These are phyloP conservation scores for Pestalotiopsis sp. DNA, from an alignment of 2,329 filamentous ascomycete genomes.

Conservation along the genomic window DNA sequence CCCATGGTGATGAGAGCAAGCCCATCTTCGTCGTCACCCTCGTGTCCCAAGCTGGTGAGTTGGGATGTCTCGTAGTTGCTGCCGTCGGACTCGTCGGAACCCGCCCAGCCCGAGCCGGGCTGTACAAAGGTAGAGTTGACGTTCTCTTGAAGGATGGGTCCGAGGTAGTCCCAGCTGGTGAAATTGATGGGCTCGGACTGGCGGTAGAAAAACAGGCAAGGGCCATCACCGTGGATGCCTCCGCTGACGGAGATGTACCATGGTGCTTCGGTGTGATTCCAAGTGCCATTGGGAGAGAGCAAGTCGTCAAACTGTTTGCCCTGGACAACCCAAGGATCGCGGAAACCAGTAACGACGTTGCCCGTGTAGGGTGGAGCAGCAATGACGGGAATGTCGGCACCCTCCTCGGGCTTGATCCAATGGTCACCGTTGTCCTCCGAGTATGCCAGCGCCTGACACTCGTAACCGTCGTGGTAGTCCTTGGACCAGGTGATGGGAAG, in stretches of 20 bases:
- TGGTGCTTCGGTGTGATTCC: background rate
- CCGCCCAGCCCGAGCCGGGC: background rate
- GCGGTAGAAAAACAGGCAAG: background rate
- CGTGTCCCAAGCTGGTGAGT: background rate
- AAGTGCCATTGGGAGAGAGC: background rate
- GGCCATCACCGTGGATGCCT: background rate
- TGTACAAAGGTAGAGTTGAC: background rate
- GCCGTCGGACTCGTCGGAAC: background rate
- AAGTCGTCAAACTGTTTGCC: background rate
- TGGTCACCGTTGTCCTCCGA: background rate
- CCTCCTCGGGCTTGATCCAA: background rate
- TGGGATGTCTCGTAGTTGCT: background rate
- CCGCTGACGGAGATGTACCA: background rate
- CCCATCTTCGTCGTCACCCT: background rate
- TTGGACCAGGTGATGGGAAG: background rate
- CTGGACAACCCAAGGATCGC: background rate
- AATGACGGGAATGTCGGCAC: background rate
- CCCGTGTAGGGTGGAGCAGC: background rate
- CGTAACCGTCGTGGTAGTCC: background rate
- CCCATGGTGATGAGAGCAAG: background rate
- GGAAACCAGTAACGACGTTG: background rate
- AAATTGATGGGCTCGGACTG: background rate
- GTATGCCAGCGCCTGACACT: background rate
- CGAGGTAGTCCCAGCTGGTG: background rate
- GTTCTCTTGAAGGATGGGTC: background rate